A percentile compares a stretch with the other conserved stretches of the same genome.
Evolutionary conservation across 179 eudicot genomes (phyloP).

Genomic region (Dionaea muscipula): DNA sequence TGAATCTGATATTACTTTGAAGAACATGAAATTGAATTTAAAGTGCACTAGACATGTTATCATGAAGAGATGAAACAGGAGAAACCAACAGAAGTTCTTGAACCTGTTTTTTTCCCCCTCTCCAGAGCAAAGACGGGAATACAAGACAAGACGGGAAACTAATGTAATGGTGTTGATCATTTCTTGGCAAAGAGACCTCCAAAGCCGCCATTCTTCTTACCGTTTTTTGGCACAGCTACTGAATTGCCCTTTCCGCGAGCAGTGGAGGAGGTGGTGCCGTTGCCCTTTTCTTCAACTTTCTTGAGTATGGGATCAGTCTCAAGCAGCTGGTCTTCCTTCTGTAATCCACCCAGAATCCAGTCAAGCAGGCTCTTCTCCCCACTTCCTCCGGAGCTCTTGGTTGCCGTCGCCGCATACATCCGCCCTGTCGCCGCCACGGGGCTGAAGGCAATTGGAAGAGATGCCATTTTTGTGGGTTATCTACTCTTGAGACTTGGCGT

Average conservation of each 20-base stretch:
- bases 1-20: too few species aligned
- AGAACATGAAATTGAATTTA: too few species aligned
- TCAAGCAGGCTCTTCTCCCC: conserved; percentile 67
- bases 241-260: conserved; percentile 20
- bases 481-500: background rate
- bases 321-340: conserved; percentile 56
- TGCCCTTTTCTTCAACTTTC: conserved; percentile 50
- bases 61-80: too few species aligned
- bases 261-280: conserved; percentile 11
- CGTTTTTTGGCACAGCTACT: conserved; percentile 41
- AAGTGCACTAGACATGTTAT: too few species aligned
- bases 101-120: too few species aligned
- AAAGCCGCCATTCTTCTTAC: conserved; percentile 44
- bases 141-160: too few species aligned
- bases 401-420: conserved; percentile 38
- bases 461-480: conserved; percentile 44
- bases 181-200: conserved; percentile 78
- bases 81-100: too few species aligned
- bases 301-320: conserved; percentile 79
- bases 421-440: conserved; percentile 23
- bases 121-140: too few species aligned
- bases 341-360: conserved; percentile 45
- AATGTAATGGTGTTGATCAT: too few species aligned
- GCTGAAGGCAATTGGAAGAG: conserved; percentile 47
- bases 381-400: conserved; percentile 33